Evolutionary conservation across 306 rosid genomes (phyloP).

Genomic region (Vigna angularis): DNA sequence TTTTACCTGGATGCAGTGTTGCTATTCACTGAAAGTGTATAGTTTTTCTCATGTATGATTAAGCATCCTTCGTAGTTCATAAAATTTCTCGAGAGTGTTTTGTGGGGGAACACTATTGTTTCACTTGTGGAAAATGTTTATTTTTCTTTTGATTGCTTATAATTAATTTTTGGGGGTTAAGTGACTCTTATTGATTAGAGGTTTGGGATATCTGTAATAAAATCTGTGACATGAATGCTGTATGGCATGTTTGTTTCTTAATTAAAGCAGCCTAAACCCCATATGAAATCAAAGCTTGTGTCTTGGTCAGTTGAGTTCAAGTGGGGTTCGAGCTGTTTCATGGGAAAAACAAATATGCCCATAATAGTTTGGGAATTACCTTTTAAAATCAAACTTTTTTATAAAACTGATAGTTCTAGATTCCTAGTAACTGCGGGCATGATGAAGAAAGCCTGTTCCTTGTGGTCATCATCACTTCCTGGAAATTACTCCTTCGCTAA

Average conservation of each 20-base stretch:
- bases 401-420: not conserved
- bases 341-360: too few relatives aligned
- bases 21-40: not conserved
- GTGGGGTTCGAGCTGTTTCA: too few relatives aligned
- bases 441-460: not conserved
- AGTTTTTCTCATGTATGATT: not conserved
- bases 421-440: not conserved
- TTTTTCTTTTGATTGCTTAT: not conserved
- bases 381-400: not conserved
- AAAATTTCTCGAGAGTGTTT: conserved; percentile 14
- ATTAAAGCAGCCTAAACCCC: too few relatives aligned
- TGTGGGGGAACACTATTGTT: not conserved
- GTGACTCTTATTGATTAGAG: not conserved
- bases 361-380: not conserved
- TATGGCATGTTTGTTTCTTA: too few relatives aligned
- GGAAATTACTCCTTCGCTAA: not conserved
- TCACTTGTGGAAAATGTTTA: not conserved
- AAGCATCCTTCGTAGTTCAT: not conserved
- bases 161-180: not conserved
- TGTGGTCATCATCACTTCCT: not conserved
- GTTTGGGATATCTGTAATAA: not conserved
- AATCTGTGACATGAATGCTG: not conserved
- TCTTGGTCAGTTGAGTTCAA: too few relatives aligned
- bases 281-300: too few relatives aligned
- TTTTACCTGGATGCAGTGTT: conserved; percentile 17